A percentile compares a stretch with the other conserved stretches of the same genome.
phyloP scores from a whole-genome alignment of 164 flowering plant genomes.

The Annona squamosa region DNA sequence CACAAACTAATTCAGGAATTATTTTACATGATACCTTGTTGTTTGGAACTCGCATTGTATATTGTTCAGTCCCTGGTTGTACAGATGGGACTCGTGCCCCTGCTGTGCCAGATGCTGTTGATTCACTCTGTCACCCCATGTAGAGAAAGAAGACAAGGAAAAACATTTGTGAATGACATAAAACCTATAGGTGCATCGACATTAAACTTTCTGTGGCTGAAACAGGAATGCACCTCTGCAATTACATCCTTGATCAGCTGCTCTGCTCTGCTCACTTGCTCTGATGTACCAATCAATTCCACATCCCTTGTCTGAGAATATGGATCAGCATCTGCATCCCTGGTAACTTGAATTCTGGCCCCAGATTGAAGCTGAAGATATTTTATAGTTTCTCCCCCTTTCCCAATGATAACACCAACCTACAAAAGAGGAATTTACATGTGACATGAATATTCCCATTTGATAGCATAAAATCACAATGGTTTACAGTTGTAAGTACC shows the following conservation, averaged over 20 bases:
- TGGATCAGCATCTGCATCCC: slow-evolving; percentile 91
- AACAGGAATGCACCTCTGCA: slow-evolving; percentile 45
- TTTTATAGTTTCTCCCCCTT: slow-evolving; percentile 93
- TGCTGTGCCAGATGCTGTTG: slow-evolving; percentile 60
- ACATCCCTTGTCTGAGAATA: slow-evolving; percentile 54
- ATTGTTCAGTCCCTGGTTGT: slow-evolving; percentile 49
- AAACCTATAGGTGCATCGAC: neutral
- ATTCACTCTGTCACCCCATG: slow-evolving; percentile 43
- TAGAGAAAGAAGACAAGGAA: neutral
- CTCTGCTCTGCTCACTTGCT: slow-evolving; percentile 81
- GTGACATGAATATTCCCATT: neutral
- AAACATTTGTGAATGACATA: neutral
- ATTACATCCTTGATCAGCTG: slow-evolving; percentile 79
- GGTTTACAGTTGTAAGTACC: slow-evolving; percentile 7
- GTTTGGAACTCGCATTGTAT: slow-evolving; percentile 59
- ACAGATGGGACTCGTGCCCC: slow-evolving; percentile 38
- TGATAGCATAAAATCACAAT: neutral
- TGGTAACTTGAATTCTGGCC: slow-evolving; percentile 93
- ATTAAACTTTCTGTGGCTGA: neutral
- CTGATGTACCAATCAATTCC: slow-evolving; percentile 81
- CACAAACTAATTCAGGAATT: neutral
- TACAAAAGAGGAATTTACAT: slow-evolving; percentile 1
- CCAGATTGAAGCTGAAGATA: slow-evolving; percentile 92
- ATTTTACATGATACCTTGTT: slow-evolving; percentile 43
- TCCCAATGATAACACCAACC: slow-evolving; percentile 99